Conservation (phyloP, 345 rosid genomes). For the Eucalyptus leucophloia region DNA sequence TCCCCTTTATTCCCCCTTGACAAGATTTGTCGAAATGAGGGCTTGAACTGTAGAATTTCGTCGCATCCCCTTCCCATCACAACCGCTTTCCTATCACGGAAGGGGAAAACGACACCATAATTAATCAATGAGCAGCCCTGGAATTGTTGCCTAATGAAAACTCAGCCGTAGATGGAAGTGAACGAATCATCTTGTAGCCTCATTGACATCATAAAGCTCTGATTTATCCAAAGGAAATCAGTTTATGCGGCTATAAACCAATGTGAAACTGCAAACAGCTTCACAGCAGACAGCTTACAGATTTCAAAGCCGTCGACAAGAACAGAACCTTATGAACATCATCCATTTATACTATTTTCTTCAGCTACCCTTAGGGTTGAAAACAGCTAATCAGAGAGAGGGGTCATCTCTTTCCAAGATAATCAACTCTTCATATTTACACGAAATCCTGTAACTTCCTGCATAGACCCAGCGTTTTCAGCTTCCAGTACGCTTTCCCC, state of each 20-base stretch:
- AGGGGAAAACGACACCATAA: background rate
- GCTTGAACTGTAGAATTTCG: background rate
- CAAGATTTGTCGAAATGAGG: background rate
- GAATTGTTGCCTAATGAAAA: background rate
- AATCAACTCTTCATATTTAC: background rate
- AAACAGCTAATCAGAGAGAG: background rate
- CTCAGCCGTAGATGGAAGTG: background rate
- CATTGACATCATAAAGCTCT: background rate
- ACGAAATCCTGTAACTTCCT: background rate
- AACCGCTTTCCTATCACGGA: background rate
- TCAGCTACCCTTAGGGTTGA: constrained; percentile 24
- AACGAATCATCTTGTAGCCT: background rate
- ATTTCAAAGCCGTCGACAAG: background rate
- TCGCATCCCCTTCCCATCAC: background rate
- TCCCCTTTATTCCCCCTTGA: background rate
- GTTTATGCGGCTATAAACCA: background rate
- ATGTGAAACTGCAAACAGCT: background rate
- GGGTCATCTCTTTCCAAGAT: background rate
- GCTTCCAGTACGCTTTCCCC: constrained; percentile 22
- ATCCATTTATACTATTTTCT: background rate
- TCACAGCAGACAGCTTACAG: background rate
- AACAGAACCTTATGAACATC: background rate
- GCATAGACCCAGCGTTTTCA: background rate
- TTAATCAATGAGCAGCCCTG: background rate
- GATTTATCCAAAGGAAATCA: background rate